phyloP scores from a whole-genome alignment of 371 early-diverging fungal species.

The Blakeslea trispora region DNA sequence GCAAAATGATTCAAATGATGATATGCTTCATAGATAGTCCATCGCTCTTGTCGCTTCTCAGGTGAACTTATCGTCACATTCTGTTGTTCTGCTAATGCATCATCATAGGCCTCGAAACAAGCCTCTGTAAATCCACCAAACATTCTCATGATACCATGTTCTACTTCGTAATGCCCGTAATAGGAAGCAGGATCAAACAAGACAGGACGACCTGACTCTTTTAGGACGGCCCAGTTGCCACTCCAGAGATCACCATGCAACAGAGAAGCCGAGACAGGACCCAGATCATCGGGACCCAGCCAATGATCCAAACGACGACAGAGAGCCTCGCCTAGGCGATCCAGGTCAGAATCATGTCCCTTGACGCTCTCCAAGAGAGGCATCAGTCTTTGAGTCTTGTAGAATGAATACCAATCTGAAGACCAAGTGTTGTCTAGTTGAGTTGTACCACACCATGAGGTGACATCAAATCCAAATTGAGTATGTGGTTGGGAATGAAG shows the following conservation, averaged over 20 bases:
- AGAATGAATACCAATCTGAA: constrained; percentile 31
- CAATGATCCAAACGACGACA: constrained; percentile 19
- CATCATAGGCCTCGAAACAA: constrained; percentile 21
- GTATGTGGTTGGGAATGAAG: constrained; percentile 21
- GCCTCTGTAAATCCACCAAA: constrained; percentile 30
- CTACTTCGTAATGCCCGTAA: constrained; percentile 40
- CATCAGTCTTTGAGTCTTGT: constrained; percentile 25
- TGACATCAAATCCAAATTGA: constrained; percentile 33
- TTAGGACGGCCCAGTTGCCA: constrained; percentile 32
- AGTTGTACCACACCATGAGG: constrained; percentile 37
- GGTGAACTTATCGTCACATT: background rate
- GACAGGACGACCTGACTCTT: constrained; percentile 15
- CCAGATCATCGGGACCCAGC: constrained; percentile 12
- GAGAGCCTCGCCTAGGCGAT: constrained; percentile 3
- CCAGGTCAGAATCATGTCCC: constrained; percentile 12
- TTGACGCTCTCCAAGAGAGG: constrained; percentile 18
- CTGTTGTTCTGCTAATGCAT: background rate
- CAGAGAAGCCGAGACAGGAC: constrained; percentile 21
- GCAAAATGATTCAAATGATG: constrained; percentile 43
- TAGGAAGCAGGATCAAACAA: constrained; percentile 38
- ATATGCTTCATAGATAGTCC: constrained; percentile 31
- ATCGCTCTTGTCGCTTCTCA: constrained; percentile 19
- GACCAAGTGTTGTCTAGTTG: constrained; percentile 33
- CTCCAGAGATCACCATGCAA: constrained; percentile 43
- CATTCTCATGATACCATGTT: constrained; percentile 43